A percentile compares a stretch with the other conserved stretches of the same genome.
phyloP scores from a whole-genome alignment of 768 basidiomycete species.

The Tricholoma flavovirens region DNA sequence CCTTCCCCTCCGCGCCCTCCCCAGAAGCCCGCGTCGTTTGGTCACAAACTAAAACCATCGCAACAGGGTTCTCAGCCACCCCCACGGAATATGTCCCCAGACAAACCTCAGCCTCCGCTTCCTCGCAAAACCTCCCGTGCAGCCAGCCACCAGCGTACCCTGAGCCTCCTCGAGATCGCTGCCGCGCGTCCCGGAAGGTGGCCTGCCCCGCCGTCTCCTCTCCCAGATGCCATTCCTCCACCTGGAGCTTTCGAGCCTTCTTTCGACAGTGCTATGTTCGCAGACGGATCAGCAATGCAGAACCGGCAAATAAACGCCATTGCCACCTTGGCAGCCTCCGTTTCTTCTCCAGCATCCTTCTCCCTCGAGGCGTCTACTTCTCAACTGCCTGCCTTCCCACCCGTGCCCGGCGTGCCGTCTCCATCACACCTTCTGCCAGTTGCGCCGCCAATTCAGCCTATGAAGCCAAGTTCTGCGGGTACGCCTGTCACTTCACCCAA shows the following conservation, averaged over 20 bases:
- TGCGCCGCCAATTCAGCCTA: slow-evolving; percentile 6
- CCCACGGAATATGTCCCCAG: slow-evolving; percentile 3
- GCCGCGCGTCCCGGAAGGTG: slow-evolving; percentile 44
- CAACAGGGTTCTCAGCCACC: background rate
- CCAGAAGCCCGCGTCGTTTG: slow-evolving; percentile 22
- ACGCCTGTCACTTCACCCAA: slow-evolving; percentile 18
- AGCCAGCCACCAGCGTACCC: slow-evolving; percentile 50
- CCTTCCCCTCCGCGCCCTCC: slow-evolving; percentile 44
- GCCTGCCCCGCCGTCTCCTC: slow-evolving; percentile 29
- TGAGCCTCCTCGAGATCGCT: slow-evolving; percentile 51
- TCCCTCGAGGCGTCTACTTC: slow-evolving; percentile 11
- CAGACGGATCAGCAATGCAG: slow-evolving; percentile 24
- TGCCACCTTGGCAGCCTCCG: slow-evolving; percentile 21
- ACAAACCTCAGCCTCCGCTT: slow-evolving; percentile 10
- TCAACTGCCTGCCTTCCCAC: slow-evolving; percentile 7
- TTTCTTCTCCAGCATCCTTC: slow-evolving; percentile 9
- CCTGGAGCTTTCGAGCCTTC: slow-evolving; percentile 14
- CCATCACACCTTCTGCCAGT: slow-evolving; percentile 1
- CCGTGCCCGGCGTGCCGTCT: slow-evolving; percentile 3
- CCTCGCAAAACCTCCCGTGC: slow-evolving; percentile 28
- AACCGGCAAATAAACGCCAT: slow-evolving; percentile 22
- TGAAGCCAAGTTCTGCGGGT: slow-evolving; percentile 1
- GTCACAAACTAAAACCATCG: slow-evolving; percentile 5
- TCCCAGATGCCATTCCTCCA: slow-evolving; percentile 21
- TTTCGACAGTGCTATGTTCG: slow-evolving; percentile 21